phyloP scores from a whole-genome alignment of 352 stramenopile genomes.

The Globisporangium paroecandrum region DNA sequence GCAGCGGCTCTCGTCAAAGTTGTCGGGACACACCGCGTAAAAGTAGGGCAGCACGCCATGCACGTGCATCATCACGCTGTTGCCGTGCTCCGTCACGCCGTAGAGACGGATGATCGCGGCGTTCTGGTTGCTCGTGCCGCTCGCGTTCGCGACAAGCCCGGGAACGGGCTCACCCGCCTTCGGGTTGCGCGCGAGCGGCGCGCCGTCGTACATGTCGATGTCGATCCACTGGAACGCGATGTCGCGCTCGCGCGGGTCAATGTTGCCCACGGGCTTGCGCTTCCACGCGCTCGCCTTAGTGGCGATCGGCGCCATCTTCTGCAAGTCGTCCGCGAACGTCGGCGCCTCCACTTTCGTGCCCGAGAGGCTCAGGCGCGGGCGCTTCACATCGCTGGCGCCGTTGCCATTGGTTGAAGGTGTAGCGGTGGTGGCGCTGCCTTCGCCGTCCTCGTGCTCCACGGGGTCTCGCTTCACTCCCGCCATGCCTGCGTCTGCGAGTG shows the following conservation, averaged over 20 bases:
- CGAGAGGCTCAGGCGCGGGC: slow-evolving; percentile 28
- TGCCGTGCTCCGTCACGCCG: slow-evolving; percentile 93
- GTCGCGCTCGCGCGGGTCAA: slow-evolving; percentile 35
- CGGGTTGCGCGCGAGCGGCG: slow-evolving; percentile 86
- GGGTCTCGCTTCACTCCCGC: slow-evolving; percentile 36
- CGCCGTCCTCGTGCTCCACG: not conserved
- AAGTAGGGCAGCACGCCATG: slow-evolving; percentile 98
- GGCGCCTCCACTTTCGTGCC: slow-evolving; percentile 23
- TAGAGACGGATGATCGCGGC: slow-evolving; percentile 93
- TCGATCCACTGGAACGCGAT: slow-evolving; percentile 97
- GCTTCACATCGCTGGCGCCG: slow-evolving; percentile 25
- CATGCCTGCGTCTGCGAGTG: slow-evolving; percentile 11
- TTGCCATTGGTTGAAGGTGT: not conserved
- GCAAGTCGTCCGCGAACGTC: slow-evolving; percentile 54
- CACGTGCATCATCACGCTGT: slow-evolving; percentile 96
- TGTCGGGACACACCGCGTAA: slow-evolving; percentile 87
- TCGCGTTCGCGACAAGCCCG: slow-evolving; percentile 84
- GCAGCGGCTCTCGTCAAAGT: slow-evolving; percentile 60
- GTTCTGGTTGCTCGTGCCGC: slow-evolving; percentile 88
- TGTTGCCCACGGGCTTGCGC: slow-evolving; percentile 33
- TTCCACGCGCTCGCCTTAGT: slow-evolving; percentile 66
- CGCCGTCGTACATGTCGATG: slow-evolving; percentile 96
- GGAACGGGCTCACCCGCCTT: slow-evolving; percentile 63
- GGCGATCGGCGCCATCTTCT: slow-evolving; percentile 56
- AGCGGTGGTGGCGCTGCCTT: not conserved